These are phyloP conservation scores for Arachis monticola DNA, from an alignment of 331 rosid genomes.

Conservation along the genomic window DNA sequence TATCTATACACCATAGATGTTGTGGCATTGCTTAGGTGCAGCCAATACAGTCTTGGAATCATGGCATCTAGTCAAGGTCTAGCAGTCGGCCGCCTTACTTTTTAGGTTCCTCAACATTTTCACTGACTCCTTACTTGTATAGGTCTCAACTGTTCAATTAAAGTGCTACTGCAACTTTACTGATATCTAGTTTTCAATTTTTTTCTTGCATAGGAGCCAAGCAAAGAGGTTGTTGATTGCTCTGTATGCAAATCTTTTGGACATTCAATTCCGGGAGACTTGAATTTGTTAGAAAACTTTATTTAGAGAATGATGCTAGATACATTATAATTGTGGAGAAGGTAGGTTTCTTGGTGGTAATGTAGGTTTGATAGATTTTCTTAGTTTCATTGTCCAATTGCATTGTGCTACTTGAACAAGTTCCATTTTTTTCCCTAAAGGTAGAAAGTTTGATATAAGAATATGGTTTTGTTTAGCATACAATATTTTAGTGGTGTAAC, in stretches of 20 bases:
- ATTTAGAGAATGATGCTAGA: constrained; percentile 75
- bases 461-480: constrained; percentile 63
- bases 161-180: neutral
- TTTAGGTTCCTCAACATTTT: constrained; percentile 53
- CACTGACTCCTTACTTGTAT: neutral
- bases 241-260: constrained; percentile 81
- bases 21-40: constrained; percentile 87
- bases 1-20: constrained; percentile 57
- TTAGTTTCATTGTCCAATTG: neutral
- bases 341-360: constrained; percentile 58
- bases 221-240: constrained; percentile 75
- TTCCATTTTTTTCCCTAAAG: constrained; percentile 12
- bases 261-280: constrained; percentile 75
- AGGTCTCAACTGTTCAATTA: constrained; percentile 18
- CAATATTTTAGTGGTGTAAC: constrained; percentile 67
- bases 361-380: constrained; percentile 19
- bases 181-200: constrained; percentile 7
- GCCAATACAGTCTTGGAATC: constrained; percentile 92
- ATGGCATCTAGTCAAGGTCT: constrained; percentile 97
- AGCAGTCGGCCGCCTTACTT: constrained; percentile 72
- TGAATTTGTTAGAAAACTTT: constrained; percentile 60
- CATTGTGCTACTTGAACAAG: constrained; percentile 21
- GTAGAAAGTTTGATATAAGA: constrained; percentile 1
- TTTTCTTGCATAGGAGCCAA: constrained; percentile 63
- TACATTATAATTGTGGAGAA: constrained; percentile 85